Base-by-base conservation (phyloP, 495 filamentous ascomycete genomes). In the Lasiosphaeris hirsuta region DNA sequence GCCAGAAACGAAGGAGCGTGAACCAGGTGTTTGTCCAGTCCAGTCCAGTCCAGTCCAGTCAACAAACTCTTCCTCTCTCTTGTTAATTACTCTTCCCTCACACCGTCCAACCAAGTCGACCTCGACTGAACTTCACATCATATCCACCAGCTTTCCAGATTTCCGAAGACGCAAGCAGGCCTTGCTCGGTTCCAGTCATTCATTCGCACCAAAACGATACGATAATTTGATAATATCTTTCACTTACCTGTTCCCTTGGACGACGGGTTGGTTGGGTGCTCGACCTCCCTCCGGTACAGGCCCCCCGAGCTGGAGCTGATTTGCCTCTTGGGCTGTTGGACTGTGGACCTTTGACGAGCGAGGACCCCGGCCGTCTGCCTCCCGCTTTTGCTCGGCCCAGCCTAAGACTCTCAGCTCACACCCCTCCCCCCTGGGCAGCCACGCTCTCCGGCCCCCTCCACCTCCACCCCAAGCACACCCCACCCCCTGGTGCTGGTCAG, bases 151-250 rank as follows among this genome's bases (percentile, higher is more conserved):
- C 34, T 33, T 43, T 59, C 56, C 59, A 47, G 59, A 64, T 64
- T 61, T 62, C 61, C 63, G 65, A 66, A 46, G 69, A 70, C 67
- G 74, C 77, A 78, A 80, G 76, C 77, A 65, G 77, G 77, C 73
- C 77, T 80, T 78, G 76, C 75, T 77, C 64, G 39, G 66, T 79
- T 75, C 72, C 71, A 69, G 74, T 72, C 77, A 73, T 71, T 80
- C 76, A 69, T 70, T 78, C 74, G 54, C 50, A 63, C 70, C 68
- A 43, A 7, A 58, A 49, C 63, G 61, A 65, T 69, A 63, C 60
- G 56, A 55, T 72, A 72, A 72, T 72, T 54, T 55, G 53, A 36
- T 77, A 77, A 78, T 77, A 74, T 60, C 70, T 65, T 37, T 14
- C n/a, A 41, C 46, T n/a, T 37, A 30, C 23, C 23, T 36, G 41